Evolutionary conservation across 2,329 filamentous ascomycete genomes (phyloP).

Genomic region (Moelleriella libera): DNA sequence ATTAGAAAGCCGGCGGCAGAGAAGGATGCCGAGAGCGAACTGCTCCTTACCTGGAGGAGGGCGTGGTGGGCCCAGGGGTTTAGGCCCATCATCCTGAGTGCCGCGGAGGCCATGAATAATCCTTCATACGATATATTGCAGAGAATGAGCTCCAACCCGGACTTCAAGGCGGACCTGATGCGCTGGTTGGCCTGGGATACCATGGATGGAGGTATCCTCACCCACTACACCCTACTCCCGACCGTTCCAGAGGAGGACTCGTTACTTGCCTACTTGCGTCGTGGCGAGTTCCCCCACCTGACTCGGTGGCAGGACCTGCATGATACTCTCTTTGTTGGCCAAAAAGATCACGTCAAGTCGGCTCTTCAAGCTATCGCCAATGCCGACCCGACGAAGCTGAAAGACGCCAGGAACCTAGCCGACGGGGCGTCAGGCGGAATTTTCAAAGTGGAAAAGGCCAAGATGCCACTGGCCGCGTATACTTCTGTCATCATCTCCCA

Average conservation of each 20-base stretch:
- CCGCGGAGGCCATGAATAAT: conserved; percentile 70
- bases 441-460: conserved; percentile 50
- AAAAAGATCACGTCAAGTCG: conserved; percentile 46
- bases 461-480: conserved; percentile 67
- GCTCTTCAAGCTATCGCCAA: conserved; percentile 45
- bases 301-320: conserved; percentile 62
- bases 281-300: conserved; percentile 59
- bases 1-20: conserved; percentile 46
- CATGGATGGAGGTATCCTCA: conserved; percentile 72
- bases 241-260: conserved; percentile 66
- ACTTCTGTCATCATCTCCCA: conserved; percentile 44
- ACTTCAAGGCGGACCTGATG: conserved; percentile 57
- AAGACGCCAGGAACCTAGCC: conserved; percentile 47
- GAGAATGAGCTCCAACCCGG: conserved; percentile 40
- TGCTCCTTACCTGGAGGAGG: conserved; percentile 77
- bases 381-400: conserved; percentile 32
- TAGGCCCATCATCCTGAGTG: conserved; percentile 65
- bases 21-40: conserved; percentile 58
- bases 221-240: conserved; percentile 68
- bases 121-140: conserved; percentile 63
- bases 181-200: conserved; percentile 87
- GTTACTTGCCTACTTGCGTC: conserved; percentile 57
- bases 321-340: conserved; percentile 59
- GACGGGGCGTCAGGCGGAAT: conserved; percentile 42
- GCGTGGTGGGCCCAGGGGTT: conserved; percentile 97